A percentile compares a stretch with the other conserved stretches of the same genome.
These are phyloP conservation scores for Mollisiaceae sp. DNA, from an alignment of 2,329 filamentous ascomycete genomes.

Conservation along the genomic window DNA sequence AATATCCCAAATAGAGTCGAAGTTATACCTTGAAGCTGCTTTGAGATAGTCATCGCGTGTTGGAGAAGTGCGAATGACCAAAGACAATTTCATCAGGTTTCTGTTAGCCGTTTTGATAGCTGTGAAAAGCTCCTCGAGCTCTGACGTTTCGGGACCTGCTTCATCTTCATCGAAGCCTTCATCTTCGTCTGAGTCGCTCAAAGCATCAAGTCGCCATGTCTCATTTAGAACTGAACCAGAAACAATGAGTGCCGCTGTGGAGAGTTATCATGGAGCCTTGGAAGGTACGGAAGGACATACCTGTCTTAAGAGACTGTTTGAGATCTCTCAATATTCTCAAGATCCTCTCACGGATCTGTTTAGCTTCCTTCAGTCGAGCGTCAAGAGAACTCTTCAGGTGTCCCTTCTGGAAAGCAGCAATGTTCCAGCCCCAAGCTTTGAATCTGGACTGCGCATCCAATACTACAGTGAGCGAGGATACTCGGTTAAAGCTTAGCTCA, in stretches of 20 bases:
- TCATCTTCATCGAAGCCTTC: constrained; percentile 8
- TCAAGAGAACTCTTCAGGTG: constrained; percentile 32
- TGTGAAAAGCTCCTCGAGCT: constrained; percentile 32
- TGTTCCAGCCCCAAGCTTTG: constrained; percentile 35
- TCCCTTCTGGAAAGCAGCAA: constrained; percentile 33
- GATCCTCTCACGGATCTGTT: constrained; percentile 30
- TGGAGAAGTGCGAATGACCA: constrained; percentile 34
- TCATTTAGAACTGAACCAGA: no score
- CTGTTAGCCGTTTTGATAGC: constrained; percentile 31
- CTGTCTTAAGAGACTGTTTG: no score
- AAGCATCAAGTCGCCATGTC: no score
- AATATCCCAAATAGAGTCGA: constrained; percentile 29
- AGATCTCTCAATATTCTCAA: no score
- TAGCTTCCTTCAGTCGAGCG: constrained; percentile 33
- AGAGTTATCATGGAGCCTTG: no score
- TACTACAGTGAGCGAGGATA: constrained; percentile 16
- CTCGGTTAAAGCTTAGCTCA: constrained; percentile 22
- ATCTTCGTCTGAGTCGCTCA: constrained; percentile 27
- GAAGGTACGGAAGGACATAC: no score
- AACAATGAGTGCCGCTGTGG: no score
- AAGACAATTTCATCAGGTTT: constrained; percentile 36
- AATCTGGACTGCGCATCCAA: constrained; percentile 29
- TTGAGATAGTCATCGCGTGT: constrained; percentile 37
- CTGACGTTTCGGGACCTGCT: constrained; percentile 26
- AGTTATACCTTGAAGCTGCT: constrained; percentile 32